Percentiles rank a stretch among this genome's conserved stretches.
Evolutionary conservation across 2,329 filamentous ascomycete genomes (phyloP).

Genomic region (Calcarisporium arbuscula): DNA sequence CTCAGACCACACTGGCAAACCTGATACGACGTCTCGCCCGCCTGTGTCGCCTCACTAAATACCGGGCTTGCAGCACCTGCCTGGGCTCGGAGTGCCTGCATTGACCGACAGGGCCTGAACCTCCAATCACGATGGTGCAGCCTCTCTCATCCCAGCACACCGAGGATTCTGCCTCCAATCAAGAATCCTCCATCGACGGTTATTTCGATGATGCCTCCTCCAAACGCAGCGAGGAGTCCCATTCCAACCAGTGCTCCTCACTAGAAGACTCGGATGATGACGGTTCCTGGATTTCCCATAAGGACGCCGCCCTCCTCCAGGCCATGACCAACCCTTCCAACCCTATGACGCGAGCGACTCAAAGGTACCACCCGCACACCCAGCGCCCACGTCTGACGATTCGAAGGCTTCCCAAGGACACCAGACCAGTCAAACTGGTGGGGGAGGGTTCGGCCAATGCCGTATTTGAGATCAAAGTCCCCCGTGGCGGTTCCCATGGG

Average conservation of each 20-base stretch:
- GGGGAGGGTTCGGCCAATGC: conserved; percentile 73
- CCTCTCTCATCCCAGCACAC: conserved; percentile 12
- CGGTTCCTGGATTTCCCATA: conserved; percentile 14
- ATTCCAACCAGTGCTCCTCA: conserved; percentile 10
- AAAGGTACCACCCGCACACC: conserved; percentile 1
- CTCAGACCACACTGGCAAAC: no score
- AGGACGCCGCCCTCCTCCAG: conserved; percentile 18
- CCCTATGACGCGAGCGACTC: conserved; percentile 1
- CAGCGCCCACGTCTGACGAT: no score
- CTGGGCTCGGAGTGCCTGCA: no score
- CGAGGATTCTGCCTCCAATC: conserved; percentile 15
- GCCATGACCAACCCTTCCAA: conserved; percentile 8
- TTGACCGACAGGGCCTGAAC: no score
- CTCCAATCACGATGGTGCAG: conserved; percentile 21
- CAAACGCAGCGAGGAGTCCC: conserved; percentile 8
- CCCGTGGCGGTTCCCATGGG: conserved; percentile 23
- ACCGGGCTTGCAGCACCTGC: no score
- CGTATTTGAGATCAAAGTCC: conserved; percentile 56
- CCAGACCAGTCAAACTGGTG: conserved; percentile 34
- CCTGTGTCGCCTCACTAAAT: no score
- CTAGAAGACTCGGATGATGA: conserved; percentile 10
- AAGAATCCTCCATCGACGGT: conserved; percentile 12
- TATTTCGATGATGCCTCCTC: conserved; percentile 11
- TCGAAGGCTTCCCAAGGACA: conserved; percentile 26
- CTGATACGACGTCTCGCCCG: no score